Evolutionary conservation across 1,139 yeast genomes (phyloP).

Genomic region (Suhomyces chickasaworum): DNA sequence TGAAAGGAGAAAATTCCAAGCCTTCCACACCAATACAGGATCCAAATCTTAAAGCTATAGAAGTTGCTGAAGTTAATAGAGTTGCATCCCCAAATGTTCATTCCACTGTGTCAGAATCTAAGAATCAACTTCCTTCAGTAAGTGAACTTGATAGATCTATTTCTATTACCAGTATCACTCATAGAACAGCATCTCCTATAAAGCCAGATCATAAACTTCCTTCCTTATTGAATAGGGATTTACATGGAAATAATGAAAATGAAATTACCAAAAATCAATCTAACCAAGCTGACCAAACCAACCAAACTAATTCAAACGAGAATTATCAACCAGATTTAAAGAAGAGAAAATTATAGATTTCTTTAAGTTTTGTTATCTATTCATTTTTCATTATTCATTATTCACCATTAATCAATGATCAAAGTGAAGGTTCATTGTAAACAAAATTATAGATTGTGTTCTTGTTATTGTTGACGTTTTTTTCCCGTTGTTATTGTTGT

Average conservation of each 20-base stretch:
- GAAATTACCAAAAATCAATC: background rate
- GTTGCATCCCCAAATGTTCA: conserved; percentile 7
- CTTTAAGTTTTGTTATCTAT: no score
- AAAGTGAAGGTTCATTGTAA: background rate
- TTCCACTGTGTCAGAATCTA: conserved; percentile 11
- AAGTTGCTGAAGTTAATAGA: conserved; percentile 3
- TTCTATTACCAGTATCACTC: conserved; percentile 15
- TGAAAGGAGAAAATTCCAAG: conserved; percentile 6
- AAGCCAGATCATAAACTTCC: conserved; percentile 9
- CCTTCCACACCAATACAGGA: conserved; percentile 10
- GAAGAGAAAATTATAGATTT: conserved; percentile 11
- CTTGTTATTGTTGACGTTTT: no score
- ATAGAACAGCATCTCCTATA: conserved; percentile 5
- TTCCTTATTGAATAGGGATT: conserved; percentile 9
- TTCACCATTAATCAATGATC: no score
- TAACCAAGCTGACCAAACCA: no score
- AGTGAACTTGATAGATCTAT: conserved; percentile 42
- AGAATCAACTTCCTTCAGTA: conserved; percentile 35
- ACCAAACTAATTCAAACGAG: no score
- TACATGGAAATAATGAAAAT: background rate
- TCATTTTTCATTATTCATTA: no score
- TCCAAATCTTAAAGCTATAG: background rate
- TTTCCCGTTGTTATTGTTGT: no score
- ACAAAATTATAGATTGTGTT: background rate
- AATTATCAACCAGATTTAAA: conserved; percentile 6